Evolutionary conservation across 768 basidiomycete genomes (phyloP).

Genomic region (Russula sp.): DNA sequence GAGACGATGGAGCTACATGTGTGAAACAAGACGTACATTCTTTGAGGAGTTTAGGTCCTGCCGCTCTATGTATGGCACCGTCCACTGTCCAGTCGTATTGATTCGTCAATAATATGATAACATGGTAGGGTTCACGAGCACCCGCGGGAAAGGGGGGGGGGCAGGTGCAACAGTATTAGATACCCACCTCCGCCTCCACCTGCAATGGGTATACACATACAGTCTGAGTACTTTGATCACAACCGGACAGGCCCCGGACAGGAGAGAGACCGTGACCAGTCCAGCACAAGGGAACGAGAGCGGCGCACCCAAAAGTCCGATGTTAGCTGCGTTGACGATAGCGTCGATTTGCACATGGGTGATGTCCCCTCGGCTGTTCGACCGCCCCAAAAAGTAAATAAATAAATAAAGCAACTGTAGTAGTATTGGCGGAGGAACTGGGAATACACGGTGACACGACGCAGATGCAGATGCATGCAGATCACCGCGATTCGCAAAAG

Average conservation of each 20-base stretch:
- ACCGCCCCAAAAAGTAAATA: no score
- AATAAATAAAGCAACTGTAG: no score
- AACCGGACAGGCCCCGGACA: neutral
- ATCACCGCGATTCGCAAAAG: neutral
- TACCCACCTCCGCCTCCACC: slow-evolving; percentile 71
- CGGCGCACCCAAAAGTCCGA: slow-evolving; percentile 51
- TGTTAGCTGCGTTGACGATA: slow-evolving; percentile 81
- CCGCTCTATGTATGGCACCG: slow-evolving; percentile 73
- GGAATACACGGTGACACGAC: no score
- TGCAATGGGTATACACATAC: slow-evolving; percentile 23
- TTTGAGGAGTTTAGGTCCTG: slow-evolving; percentile 52
- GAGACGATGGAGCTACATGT: neutral
- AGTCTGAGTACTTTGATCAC: neutral
- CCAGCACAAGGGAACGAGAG: neutral
- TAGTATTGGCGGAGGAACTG: no score
- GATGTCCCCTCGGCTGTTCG: slow-evolving; percentile 66
- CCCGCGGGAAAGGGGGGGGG: no score
- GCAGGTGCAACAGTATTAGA: neutral
- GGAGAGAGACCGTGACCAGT: neutral
- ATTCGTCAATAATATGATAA: neutral
- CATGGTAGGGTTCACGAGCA: neutral
- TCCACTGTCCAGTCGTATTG: slow-evolving; percentile 44
- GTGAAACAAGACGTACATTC: slow-evolving; percentile 46
- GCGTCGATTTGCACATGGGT: slow-evolving; percentile 62
- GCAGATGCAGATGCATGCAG: neutral